Evolutionary conservation across 139 green algal species (phyloP).

Genomic region (Cymbomonas tetramitiformis): DNA sequence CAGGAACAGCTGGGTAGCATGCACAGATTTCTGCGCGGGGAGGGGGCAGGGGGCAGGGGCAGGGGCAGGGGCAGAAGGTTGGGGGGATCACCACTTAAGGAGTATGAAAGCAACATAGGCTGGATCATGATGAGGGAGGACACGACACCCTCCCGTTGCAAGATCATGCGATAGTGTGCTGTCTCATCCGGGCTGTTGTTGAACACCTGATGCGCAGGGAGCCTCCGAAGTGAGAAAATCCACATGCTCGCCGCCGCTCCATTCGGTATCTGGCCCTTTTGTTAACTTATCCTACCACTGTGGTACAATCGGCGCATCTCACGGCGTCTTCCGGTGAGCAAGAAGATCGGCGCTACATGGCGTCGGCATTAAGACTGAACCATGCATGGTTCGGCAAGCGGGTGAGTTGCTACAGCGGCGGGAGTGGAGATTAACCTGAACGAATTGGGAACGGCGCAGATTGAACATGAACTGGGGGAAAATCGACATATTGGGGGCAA

Average conservation of each 20-base stretch:
- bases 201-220: slow-evolving; percentile 31
- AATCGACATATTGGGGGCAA: slow-evolving; percentile 32
- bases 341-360: too few species aligned
- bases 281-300: too few species aligned
- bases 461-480: slow-evolving; percentile 53
- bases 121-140: slow-evolving; percentile 44
- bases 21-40: too few species aligned
- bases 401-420: background rate
- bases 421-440: too few species aligned
- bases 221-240: background rate
- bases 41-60: too few species aligned
- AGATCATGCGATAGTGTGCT: slow-evolving; percentile 36
- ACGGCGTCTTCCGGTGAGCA: too few species aligned
- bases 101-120: slow-evolving; percentile 40
- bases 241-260: too few species aligned
- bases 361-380: background rate
- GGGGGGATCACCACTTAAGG: slow-evolving; percentile 27
- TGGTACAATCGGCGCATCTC: too few species aligned
- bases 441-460: slow-evolving; percentile 37
- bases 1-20: too few species aligned
- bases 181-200: slow-evolving; percentile 49
- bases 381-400: background rate
- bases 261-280: too few species aligned
- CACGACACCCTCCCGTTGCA: slow-evolving; percentile 29
- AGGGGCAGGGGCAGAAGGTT: too few species aligned